These are phyloP conservation scores for Russula vinacea DNA, from an alignment of 768 basidiomycete species.

Conservation along the genomic window DNA sequence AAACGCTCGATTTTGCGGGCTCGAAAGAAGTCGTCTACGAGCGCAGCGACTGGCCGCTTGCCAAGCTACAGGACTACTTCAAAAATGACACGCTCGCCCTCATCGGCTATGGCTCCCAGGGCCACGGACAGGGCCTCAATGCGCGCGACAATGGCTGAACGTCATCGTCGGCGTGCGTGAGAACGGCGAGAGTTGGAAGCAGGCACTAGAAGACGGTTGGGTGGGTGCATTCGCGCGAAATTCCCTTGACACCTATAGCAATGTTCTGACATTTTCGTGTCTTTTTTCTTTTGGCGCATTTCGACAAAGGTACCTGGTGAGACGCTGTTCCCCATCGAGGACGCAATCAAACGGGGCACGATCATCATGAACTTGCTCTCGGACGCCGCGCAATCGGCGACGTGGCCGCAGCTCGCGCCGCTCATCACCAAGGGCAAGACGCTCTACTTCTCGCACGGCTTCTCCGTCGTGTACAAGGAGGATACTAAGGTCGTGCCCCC, in stretches of 20 bases:
- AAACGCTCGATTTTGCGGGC: conserved; percentile 96
- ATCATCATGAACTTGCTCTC: conserved; percentile 99
- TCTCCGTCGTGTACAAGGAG: conserved; percentile 98
- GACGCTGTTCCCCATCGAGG: conserved; percentile 97
- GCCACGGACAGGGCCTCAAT: conserved; percentile 97
- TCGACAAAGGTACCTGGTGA: conserved; percentile 80
- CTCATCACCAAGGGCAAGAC: conserved; percentile 99
- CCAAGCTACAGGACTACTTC: conserved; percentile 99
- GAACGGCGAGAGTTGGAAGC: conserved; percentile 93
- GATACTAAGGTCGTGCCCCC: conserved; percentile 94
- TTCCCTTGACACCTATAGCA: neutral
- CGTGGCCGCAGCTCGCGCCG: conserved; percentile 85
- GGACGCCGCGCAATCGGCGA: conserved; percentile 97
- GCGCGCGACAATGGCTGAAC: conserved; percentile 98
- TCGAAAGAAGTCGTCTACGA: conserved; percentile 92
- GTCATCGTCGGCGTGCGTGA: conserved; percentile 98
- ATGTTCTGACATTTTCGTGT: neutral
- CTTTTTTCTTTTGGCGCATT: conserved; percentile 11
- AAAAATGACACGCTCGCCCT: conserved; percentile 99
- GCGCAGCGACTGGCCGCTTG: conserved; percentile 94
- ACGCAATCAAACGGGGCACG: conserved; percentile 91
- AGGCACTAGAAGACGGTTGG: conserved; percentile 96
- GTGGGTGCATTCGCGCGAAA: conserved; percentile 45
- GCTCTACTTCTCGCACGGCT: conserved; percentile 99
- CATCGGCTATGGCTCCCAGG: conserved; percentile 98